phyloP scores from a whole-genome alignment of 2,329 filamentous ascomycete species.

The Xylariomycetidae sp. region DNA sequence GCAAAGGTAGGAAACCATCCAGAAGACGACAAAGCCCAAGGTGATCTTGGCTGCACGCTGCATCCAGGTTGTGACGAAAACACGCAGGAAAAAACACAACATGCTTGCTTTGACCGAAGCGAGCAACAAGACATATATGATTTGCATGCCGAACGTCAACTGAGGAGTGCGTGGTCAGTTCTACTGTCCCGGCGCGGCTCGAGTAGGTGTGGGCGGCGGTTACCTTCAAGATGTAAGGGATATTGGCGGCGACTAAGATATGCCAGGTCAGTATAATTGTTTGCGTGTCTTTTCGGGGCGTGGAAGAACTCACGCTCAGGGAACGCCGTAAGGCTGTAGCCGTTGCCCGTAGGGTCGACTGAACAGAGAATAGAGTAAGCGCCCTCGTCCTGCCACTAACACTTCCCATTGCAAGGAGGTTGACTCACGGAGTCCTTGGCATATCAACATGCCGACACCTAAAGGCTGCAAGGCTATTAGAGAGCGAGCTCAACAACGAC shows the following conservation, averaged over 20 bases:
- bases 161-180: too few species aligned
- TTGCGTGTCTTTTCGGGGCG: not conserved
- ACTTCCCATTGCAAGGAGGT: not conserved
- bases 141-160: conserved; percentile 14
- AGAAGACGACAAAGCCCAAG: conserved; percentile 19
- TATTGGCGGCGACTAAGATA: conserved; percentile 9
- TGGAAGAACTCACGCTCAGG: conserved; percentile 11
- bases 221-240: conserved; percentile 13
- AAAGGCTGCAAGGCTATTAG: conserved; percentile 9
- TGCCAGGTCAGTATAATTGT: not conserved
- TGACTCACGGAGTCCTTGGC: conserved; percentile 13
- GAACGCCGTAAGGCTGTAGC: conserved; percentile 9
- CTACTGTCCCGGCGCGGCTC: not conserved
- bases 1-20: conserved; percentile 20
- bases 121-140: conserved; percentile 14
- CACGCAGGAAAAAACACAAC: conserved; percentile 15
- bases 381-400: not conserved
- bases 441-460: conserved; percentile 12
- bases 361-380: not conserved
- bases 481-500: too few species aligned
- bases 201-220: too few species aligned
- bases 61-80: conserved; percentile 12
- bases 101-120: conserved; percentile 15
- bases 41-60: conserved; percentile 16
- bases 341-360: conserved; percentile 13